A percentile compares a stretch with the other conserved stretches of the same genome.
These are phyloP conservation scores for Clathrospora elynae DNA, from an alignment of 2,329 filamentous ascomycete genomes.

Conservation along the genomic window DNA sequence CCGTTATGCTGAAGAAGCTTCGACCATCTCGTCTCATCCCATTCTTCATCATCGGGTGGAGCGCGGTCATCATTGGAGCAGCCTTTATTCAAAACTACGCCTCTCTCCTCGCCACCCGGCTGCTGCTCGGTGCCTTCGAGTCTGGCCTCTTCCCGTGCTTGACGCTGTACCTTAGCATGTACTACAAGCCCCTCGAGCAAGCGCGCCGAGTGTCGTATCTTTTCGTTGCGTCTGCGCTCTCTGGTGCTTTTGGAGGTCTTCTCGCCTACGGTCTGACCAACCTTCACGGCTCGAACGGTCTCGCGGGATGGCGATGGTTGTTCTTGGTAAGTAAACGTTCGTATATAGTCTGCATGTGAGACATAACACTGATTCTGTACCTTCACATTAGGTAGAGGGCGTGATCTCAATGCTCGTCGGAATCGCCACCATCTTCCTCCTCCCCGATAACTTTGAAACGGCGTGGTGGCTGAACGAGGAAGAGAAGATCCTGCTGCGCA, in stretches of 20 bases:
- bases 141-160: constrained; percentile 30
- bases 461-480: constrained; percentile 56
- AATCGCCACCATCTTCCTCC: constrained; percentile 53
- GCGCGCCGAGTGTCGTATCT: constrained; percentile 58
- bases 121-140: constrained; percentile 33
- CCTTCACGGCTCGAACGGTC: constrained; percentile 14
- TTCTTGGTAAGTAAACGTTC: too few species aligned
- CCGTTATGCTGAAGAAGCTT: constrained; percentile 53
- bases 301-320: constrained; percentile 45
- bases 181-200: constrained; percentile 50
- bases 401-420: constrained; percentile 58
- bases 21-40: constrained; percentile 23
- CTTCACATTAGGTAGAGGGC: too few species aligned
- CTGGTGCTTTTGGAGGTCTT: constrained; percentile 61
- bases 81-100: constrained; percentile 29
- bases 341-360: too few species aligned
- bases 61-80: constrained; percentile 18
- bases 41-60: constrained; percentile 24
- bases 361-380: too few species aligned
- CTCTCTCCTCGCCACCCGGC: constrained; percentile 26
- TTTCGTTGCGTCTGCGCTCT: constrained; percentile 57
- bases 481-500: constrained; percentile 57
- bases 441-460: constrained; percentile 55
- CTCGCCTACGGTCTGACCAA: constrained; percentile 51
- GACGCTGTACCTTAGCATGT: constrained; percentile 26